Percentiles rank a stretch among this genome's conserved stretches.
These are phyloP conservation scores for Metschnikowia matae DNA, from an alignment of 805 yeast species.

Conservation along the genomic window DNA sequence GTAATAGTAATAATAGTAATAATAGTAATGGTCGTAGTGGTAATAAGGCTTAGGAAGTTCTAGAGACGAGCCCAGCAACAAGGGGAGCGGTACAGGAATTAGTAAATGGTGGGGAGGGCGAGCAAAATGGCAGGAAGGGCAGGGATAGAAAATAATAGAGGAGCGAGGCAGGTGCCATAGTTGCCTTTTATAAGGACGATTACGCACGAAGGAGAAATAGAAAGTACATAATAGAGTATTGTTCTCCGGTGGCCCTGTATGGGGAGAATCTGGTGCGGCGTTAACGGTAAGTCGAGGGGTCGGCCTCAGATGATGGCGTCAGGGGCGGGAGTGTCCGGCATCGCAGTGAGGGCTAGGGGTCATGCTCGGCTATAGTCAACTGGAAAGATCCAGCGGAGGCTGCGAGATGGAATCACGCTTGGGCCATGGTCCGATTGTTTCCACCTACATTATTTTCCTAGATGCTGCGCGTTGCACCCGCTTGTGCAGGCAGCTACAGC, in stretches of 20 bases:
- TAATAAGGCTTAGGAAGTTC: background rate
- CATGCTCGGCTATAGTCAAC: background rate
- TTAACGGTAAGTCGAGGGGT: background rate
- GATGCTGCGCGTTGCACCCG: background rate
- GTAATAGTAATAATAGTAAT: too few relatives aligned
- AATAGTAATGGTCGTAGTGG: background rate
- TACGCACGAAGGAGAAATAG: background rate
- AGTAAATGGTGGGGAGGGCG: background rate
- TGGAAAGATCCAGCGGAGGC: background rate
- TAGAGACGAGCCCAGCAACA: background rate
- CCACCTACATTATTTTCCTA: background rate
- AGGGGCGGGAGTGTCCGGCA: background rate
- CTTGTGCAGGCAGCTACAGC: background rate
- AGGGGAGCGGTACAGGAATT: background rate
- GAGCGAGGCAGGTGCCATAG: background rate
- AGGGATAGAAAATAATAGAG: background rate
- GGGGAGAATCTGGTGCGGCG: constrained; percentile 1
- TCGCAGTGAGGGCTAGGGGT: background rate
- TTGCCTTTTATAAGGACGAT: constrained; percentile 1
- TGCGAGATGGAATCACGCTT: background rate
- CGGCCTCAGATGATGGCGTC: background rate
- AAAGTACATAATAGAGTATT: constrained; percentile 1
- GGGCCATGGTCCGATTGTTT: background rate
- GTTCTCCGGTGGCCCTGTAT: constrained; percentile 5
- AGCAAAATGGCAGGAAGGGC: background rate